These are phyloP conservation scores for Salix udensis DNA, from an alignment of 345 rosid genomes.

Conservation along the genomic window DNA sequence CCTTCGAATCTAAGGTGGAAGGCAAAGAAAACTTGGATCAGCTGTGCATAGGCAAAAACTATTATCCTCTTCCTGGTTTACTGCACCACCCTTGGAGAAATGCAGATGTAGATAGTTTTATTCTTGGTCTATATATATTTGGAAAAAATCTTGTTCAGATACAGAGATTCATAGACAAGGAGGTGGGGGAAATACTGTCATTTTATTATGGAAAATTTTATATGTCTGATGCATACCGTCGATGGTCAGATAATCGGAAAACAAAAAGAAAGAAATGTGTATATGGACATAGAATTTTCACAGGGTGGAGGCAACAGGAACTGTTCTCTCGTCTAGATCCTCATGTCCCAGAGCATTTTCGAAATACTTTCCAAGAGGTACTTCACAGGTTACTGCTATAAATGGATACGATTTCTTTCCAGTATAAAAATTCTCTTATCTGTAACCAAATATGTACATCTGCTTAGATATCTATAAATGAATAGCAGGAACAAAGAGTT, in stretches of 20 bases:
- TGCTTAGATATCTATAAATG: background rate
- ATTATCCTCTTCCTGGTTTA: slow-evolving; percentile 35
- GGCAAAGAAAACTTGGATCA: slow-evolving; percentile 13
- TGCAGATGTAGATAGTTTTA: slow-evolving; percentile 42
- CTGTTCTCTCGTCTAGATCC: slow-evolving; percentile 57
- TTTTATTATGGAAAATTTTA: slow-evolving; percentile 64
- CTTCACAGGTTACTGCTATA: background rate
- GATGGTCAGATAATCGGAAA: slow-evolving; percentile 58
- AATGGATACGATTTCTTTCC: background rate
- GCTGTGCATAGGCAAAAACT: slow-evolving; percentile 3
- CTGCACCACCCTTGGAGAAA: slow-evolving; percentile 39
- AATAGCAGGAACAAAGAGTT: background rate
- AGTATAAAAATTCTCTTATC: background rate
- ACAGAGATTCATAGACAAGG: slow-evolving; percentile 45
- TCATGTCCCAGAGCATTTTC: slow-evolving; percentile 36
- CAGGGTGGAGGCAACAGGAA: slow-evolving; percentile 73
- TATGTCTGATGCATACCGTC: slow-evolving; percentile 39
- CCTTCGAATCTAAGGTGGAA: slow-evolving; percentile 19
- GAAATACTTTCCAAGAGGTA: slow-evolving; percentile 44
- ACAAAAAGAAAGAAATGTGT: slow-evolving; percentile 41
- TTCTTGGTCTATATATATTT: slow-evolving; percentile 59
- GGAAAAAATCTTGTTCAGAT: slow-evolving; percentile 51
- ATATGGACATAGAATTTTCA: slow-evolving; percentile 52
- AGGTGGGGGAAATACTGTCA: slow-evolving; percentile 45
- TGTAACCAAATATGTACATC: background rate